Conservation (phyloP, 164 flowering plant genomes). For the Annona squamosa region DNA sequence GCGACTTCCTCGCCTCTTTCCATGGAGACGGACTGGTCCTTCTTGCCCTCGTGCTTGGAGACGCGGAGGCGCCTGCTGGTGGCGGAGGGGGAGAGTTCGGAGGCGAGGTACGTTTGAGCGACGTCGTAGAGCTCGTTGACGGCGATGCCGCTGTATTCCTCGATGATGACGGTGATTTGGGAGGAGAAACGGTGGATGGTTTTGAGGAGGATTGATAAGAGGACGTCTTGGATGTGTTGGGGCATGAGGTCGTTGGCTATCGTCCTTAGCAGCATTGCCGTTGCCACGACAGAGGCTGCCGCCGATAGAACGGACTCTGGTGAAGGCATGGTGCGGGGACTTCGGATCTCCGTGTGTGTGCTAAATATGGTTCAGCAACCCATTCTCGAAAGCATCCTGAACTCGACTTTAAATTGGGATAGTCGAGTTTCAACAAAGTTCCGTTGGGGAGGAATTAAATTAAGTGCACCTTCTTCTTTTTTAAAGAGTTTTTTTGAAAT, state of each 20-base stretch:
- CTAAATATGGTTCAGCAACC: too few relatives aligned
- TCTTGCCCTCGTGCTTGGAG: conserved; percentile 6
- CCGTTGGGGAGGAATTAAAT: too few relatives aligned
- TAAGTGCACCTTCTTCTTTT: too few relatives aligned
- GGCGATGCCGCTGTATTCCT: conserved; percentile 18
- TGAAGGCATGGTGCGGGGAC: conserved; percentile 15
- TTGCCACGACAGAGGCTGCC: conserved; percentile 41
- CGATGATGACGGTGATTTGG: conserved; percentile 25
- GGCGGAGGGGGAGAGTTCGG: conserved; percentile 4
- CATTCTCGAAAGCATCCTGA: too few relatives aligned
- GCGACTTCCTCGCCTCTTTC: conserved; percentile 14
- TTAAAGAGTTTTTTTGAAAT: too few relatives aligned
- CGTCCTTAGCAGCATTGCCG: conserved; percentile 35
- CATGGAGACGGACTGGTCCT: conserved; percentile 1
- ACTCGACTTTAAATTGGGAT: too few relatives aligned
- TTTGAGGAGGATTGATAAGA: conserved; percentile 18
- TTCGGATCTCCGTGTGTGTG: too few relatives aligned
- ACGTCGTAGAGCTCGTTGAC: conserved; percentile 21
- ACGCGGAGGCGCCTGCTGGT: conserved; percentile 3
- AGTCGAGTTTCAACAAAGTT: too few relatives aligned
- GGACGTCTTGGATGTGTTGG: conserved; percentile 19
- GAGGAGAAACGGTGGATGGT: conserved; percentile 27
- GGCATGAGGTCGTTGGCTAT: conserved; percentile 33
- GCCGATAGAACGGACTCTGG: conserved; percentile 27
- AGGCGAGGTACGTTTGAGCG: conserved; percentile 16